phyloP scores from a whole-genome alignment of 768 basidiomycete genomes.

The Termitomyces sp. region DNA sequence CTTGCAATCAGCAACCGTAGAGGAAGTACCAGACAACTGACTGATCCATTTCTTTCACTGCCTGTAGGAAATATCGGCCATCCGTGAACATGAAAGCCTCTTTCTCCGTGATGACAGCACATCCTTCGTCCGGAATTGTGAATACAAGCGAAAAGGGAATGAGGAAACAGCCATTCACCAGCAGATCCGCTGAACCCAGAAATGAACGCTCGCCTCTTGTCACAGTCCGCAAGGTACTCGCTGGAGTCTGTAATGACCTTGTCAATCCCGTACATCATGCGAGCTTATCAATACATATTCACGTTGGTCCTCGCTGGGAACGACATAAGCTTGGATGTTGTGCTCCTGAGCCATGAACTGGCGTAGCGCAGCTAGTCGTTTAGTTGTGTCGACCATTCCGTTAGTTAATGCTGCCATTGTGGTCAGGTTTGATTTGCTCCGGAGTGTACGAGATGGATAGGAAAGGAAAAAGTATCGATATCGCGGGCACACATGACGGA shows the following conservation, averaged over 20 bases:
- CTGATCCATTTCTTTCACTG: slow-evolving; percentile 83
- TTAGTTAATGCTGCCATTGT: slow-evolving; percentile 32
- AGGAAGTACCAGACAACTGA: slow-evolving; percentile 25
- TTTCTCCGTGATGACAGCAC: slow-evolving; percentile 66
- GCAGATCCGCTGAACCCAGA: slow-evolving; percentile 95
- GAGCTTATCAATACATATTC: slow-evolving; percentile 22
- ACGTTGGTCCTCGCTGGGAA: slow-evolving; percentile 95
- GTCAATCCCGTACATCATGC: not conserved
- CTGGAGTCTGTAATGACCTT: slow-evolving; percentile 56
- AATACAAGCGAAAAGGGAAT: not conserved
- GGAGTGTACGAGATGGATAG: not conserved
- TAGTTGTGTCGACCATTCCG: slow-evolving; percentile 55
- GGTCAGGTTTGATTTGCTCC: not conserved
- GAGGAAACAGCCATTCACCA: slow-evolving; percentile 36
- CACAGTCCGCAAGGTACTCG: slow-evolving; percentile 83
- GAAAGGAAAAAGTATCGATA: slow-evolving; percentile 6
- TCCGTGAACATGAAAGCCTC: slow-evolving; percentile 89
- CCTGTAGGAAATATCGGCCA: slow-evolving; percentile 93
- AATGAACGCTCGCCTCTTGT: slow-evolving; percentile 81
- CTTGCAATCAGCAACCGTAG: not conserved
- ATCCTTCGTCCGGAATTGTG: slow-evolving; percentile 36
- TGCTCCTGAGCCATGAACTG: slow-evolving; percentile 56
- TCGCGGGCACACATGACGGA: slow-evolving; percentile 12
- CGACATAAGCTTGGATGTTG: slow-evolving; percentile 64
- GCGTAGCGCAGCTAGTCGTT: slow-evolving; percentile 57